Conservation (phyloP, 768 basidiomycete species). For the Boletus speciosus region DNA sequence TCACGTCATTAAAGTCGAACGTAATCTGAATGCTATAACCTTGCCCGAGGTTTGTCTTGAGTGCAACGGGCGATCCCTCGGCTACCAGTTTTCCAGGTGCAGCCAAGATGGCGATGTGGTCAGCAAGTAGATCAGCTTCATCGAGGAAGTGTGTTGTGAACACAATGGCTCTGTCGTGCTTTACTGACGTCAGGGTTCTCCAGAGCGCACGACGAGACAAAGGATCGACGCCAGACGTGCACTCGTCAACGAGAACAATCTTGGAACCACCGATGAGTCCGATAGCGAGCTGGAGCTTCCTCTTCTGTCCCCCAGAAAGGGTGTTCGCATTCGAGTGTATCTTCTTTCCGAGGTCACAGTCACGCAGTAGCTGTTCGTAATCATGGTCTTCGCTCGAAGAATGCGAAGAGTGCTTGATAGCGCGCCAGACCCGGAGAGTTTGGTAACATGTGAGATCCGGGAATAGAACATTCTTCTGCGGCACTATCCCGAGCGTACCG, state of each 20-base stretch:
- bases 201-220: constrained; percentile 75
- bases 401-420: constrained; percentile 60
- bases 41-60: constrained; percentile 68
- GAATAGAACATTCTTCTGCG: constrained; percentile 82
- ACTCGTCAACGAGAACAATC: constrained; percentile 63
- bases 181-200: constrained; percentile 66
- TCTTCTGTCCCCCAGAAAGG: constrained; percentile 76
- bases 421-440: constrained; percentile 68
- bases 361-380: constrained; percentile 57
- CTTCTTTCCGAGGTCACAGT: constrained; percentile 73
- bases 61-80: constrained; percentile 66
- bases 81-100: constrained; percentile 75
- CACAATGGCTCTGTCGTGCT: constrained; percentile 62
- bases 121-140: constrained; percentile 75
- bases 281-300: constrained; percentile 80
- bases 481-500: constrained; percentile 71
- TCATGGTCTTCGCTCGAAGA: constrained; percentile 47
- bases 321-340: constrained; percentile 62
- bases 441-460: constrained; percentile 72
- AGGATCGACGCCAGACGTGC: constrained; percentile 81
- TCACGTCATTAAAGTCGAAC: constrained; percentile 38
- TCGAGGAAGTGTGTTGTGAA: constrained; percentile 84
- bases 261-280: constrained; percentile 74
- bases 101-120: constrained; percentile 70
- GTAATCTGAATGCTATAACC: constrained; percentile 65